Evolutionary conservation across 2,329 filamentous ascomycete species (phyloP).

Genomic region (Ampelomyces quisqualis): DNA sequence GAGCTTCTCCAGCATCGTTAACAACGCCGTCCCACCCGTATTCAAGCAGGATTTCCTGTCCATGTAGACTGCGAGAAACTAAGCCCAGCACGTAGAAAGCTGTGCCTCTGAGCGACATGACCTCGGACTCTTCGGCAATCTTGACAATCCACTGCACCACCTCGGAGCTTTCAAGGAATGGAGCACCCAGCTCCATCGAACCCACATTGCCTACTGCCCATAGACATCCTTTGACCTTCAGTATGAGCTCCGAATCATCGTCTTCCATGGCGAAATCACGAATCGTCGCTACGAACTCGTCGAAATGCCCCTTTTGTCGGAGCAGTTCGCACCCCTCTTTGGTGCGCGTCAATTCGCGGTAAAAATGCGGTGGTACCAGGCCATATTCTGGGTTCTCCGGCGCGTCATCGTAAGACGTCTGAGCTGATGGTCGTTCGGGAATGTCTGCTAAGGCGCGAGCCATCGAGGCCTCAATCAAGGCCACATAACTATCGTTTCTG

Average conservation of each 20-base stretch:
- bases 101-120: slow-evolving; percentile 91
- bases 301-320: slow-evolving; percentile 91
- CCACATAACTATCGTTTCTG: slow-evolving; percentile 93
- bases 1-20: slow-evolving; percentile 75
- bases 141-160: slow-evolving; percentile 83
- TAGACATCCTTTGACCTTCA: slow-evolving; percentile 93
- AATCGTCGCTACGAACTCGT: slow-evolving; percentile 87
- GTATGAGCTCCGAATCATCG: slow-evolving; percentile 79
- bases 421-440: slow-evolving; percentile 58
- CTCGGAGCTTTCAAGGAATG: slow-evolving; percentile 86
- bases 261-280: slow-evolving; percentile 82
- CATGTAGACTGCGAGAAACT: slow-evolving; percentile 88
- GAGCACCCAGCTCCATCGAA: slow-evolving; percentile 94
- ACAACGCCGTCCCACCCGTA: slow-evolving; percentile 92
- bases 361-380: slow-evolving; percentile 92
- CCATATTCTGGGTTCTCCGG: slow-evolving; percentile 54
- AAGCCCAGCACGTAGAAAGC: slow-evolving; percentile 94
- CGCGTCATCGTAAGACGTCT: slow-evolving; percentile 46
- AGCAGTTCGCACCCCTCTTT: slow-evolving; percentile 88
- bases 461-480: slow-evolving; percentile 91
- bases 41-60: slow-evolving; percentile 85
- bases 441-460: slow-evolving; percentile 74
- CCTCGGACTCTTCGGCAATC: slow-evolving; percentile 83
- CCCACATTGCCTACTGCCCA: slow-evolving; percentile 99
- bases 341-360: slow-evolving; percentile 89